Base-by-base conservation (phyloP, 495 filamentous ascomycete species). In the Penicillium cosmopolitanum region DNA sequence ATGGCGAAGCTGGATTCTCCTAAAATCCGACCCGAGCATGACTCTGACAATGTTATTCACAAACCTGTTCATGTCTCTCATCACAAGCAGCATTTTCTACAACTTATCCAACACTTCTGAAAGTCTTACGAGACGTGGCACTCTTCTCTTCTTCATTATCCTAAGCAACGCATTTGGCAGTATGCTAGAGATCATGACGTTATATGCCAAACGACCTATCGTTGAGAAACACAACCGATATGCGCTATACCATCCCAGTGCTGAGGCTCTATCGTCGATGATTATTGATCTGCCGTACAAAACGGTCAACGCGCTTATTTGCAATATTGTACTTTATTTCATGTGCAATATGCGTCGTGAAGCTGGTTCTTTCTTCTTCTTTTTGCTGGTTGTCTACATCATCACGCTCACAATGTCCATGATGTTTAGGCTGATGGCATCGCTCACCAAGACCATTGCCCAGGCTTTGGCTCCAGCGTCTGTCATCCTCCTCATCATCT, bases 121-220 rank as follows among this genome's bases (percentile, higher is more conserved):
- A 19, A 91, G 85, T 72, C 95, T 97, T 77, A 97, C 87, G 76
- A 84, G 85, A 63, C 84, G 91, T 53, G 92, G 90, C 50, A 90
- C 90, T 59, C 78, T 97, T 34, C 80, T 98, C 34, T 98, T 97
- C 85, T 97, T 98, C 67, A 90, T 92, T 57, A 87, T 96, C 61
- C 80, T 98, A 43, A 70, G 96, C 73, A 96, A 96, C 68, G 93
- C 93, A 21, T 96, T 97, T 66, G 82, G 87, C 58, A 90, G 86
- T 74, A 86, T 87, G 56, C 80, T 96, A 35, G 34, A 90, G 70
- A 88, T 90, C 61, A 75, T 85, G 58, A 83, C 70, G 13, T 72
- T 87, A 12, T 88, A 86, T 61, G 76, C 76, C 0, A 84, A 89
- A 74, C 81, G 86, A 48, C 84, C 86, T 2, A 87, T 90, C 51